phyloP scores from a whole-genome alignment of 202 grass and related monocot genomes.

The Brachypodium distachyon region DNA sequence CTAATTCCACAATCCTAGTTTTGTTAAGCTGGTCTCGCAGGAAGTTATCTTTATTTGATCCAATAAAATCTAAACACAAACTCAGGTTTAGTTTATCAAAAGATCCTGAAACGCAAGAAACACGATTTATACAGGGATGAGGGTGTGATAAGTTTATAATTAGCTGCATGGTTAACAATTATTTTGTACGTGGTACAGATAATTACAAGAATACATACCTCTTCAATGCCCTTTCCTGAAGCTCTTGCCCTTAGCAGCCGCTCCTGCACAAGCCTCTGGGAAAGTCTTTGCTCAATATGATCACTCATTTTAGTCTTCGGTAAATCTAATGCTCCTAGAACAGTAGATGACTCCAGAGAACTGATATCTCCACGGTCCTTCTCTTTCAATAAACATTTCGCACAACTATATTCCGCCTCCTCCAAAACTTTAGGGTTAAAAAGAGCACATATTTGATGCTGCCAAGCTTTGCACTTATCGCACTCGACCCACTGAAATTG shows the following conservation, averaged over 20 bases:
- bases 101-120: neutral
- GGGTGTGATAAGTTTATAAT: neutral
- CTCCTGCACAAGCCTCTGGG: constrained; percentile 49
- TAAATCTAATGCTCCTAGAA: constrained; percentile 69
- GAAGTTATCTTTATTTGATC: constrained; percentile 2
- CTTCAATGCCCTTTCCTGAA: constrained; percentile 47
- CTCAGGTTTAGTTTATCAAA: neutral
- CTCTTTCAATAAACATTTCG: constrained; percentile 67
- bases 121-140: no score
- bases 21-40: neutral
- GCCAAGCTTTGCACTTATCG: constrained; percentile 83
- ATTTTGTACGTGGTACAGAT: neutral
- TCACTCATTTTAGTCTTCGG: constrained; percentile 73
- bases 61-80: neutral
- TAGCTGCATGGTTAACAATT: neutral
- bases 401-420: constrained; percentile 70
- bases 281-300: constrained; percentile 86
- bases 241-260: constrained; percentile 48
- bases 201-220: constrained; percentile 47
- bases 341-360: constrained; percentile 24
- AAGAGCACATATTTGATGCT: constrained; percentile 96
- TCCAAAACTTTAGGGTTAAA: constrained; percentile 70
- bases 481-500: constrained; percentile 91
- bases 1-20: neutral
- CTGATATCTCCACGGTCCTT: constrained; percentile 40